phyloP scores from a whole-genome alignment of 2,329 filamentous ascomycete species.

The Cercospora brassicicola region DNA sequence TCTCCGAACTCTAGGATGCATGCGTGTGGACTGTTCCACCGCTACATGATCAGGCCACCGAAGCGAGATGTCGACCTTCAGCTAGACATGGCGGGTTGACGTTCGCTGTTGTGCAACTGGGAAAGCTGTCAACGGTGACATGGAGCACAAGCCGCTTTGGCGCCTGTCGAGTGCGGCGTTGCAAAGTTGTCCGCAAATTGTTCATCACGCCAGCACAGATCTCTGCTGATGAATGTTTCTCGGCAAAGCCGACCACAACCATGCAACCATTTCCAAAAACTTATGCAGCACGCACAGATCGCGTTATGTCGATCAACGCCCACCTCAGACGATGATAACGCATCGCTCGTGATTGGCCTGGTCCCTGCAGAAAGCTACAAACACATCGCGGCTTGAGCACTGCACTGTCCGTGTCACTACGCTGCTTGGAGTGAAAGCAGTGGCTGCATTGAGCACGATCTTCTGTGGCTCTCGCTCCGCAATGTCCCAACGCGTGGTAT shows the following conservation, averaged over 20 bases:
- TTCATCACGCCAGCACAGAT: neutral
- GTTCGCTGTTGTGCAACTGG: neutral
- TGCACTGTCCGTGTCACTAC: conserved; percentile 2
- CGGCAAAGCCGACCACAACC: neutral
- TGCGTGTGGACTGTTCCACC: neutral
- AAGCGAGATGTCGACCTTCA: neutral
- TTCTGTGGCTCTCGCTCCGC: neutral
- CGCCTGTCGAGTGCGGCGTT: neutral
- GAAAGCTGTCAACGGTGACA: neutral
- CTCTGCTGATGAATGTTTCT: neutral
- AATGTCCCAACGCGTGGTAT: neutral
- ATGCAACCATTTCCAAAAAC: neutral
- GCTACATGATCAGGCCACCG: neutral
- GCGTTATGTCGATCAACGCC: neutral
- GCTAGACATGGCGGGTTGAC: neutral
- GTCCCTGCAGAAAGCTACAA: neutral
- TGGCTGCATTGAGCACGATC: conserved; percentile 12
- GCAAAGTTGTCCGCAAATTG: neutral
- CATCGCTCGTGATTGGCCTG: conserved; percentile 3
- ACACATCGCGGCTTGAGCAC: neutral
- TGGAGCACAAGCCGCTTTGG: neutral
- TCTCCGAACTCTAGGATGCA: neutral
- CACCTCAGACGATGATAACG: neutral
- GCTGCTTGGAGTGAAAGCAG: neutral
- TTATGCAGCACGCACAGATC: neutral